These are phyloP conservation scores for Oryza australiensis DNA, from an alignment of 176 grass and related monocot species.

Conservation along the genomic window DNA sequence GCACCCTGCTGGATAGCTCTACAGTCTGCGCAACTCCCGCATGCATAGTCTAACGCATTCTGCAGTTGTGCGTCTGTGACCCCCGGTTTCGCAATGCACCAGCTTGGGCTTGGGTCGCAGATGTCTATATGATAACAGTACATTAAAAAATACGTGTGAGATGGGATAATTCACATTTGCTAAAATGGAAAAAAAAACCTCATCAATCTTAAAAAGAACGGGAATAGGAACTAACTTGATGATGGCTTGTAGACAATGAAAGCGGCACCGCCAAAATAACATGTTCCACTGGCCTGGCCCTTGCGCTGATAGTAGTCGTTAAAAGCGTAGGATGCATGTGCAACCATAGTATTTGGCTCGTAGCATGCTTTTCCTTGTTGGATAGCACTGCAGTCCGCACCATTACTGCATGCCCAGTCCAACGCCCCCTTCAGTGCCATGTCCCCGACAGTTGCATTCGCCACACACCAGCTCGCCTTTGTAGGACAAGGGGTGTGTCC, in stretches of 20 bases:
- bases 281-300: background rate
- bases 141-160: too few species aligned
- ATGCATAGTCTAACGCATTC: too few species aligned
- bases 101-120: too few species aligned
- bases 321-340: constrained; percentile 45
- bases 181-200: too few species aligned
- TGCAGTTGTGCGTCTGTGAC: too few species aligned
- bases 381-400: constrained; percentile 59
- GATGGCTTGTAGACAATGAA: background rate
- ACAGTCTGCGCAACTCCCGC: too few species aligned
- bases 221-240: too few species aligned
- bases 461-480: constrained; percentile 46
- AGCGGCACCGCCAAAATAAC: constrained; percentile 35
- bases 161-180: too few species aligned
- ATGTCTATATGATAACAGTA: too few species aligned
- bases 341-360: constrained; percentile 50
- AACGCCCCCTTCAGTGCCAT: background rate
- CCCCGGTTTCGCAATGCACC: too few species aligned
- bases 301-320: constrained; percentile 49
- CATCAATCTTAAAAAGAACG: too few species aligned
- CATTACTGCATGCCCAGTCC: constrained; percentile 14
- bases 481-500: background rate
- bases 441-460: background rate
- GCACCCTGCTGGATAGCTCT: too few species aligned
- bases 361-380: constrained; percentile 43